Conservation (phyloP, 306 rosid species). For the Acmispon strigosus region DNA sequence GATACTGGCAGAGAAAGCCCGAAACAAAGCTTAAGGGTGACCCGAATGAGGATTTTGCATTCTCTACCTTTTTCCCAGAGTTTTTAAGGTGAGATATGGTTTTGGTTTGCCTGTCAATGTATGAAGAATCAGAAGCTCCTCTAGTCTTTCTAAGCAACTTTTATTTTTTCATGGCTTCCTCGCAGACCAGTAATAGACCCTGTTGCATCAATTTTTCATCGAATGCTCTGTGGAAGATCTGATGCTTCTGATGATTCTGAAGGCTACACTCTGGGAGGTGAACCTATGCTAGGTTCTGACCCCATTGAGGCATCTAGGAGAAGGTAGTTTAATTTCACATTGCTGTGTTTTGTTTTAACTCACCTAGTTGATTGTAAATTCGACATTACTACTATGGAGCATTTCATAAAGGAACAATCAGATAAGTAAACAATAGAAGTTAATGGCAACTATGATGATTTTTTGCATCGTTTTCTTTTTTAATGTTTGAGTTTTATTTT, state of each 20-base stretch:
- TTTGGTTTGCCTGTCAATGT: not conserved
- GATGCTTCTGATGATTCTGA: slow-evolving; percentile 38
- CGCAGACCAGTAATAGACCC: slow-evolving; percentile 84
- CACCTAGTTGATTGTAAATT: not conserved
- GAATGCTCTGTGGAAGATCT: slow-evolving; percentile 83
- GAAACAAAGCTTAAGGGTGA: slow-evolving; percentile 89
- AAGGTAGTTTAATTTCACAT: slow-evolving; percentile 43
- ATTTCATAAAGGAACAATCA: not conserved
- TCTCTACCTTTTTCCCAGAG: slow-evolving; percentile 93
- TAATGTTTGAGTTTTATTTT: not conserved
- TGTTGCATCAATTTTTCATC: slow-evolving; percentile 71
- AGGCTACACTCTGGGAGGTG: slow-evolving; percentile 47
- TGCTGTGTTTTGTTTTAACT: not conserved
- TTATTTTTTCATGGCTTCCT: slow-evolving; percentile 5
- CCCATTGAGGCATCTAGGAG: slow-evolving; percentile 91
- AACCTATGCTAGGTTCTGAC: slow-evolving; percentile 82
- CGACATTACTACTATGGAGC: not conserved
- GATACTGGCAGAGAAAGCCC: slow-evolving; percentile 87
- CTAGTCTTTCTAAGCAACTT: not conserved
- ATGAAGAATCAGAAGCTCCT: slow-evolving; percentile 1
- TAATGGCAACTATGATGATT: not conserved
- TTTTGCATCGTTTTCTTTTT: not conserved
- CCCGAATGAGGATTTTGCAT: slow-evolving; percentile 93
- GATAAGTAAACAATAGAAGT: not conserved
- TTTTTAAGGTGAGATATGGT: slow-evolving; percentile 41